A percentile compares a stretch with the other conserved stretches of the same genome.
Conservation (phyloP, 148 eudicot genomes). For the Chenopodium formosanum region DNA sequence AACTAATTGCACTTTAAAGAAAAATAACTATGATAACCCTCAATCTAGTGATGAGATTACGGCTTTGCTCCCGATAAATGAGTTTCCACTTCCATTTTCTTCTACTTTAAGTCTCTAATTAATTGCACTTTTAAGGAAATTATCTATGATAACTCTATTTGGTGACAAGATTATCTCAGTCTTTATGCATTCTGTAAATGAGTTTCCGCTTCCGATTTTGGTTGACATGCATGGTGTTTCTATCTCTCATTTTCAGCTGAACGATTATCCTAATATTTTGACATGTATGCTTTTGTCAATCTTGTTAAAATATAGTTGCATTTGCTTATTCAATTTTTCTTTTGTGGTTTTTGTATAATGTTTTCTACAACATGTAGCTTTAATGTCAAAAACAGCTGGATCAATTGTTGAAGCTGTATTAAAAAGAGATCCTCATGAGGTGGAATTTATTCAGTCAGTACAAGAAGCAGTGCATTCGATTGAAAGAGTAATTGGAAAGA, state of each 20-base stretch:
- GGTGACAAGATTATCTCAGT: background rate
- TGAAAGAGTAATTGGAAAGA: slow-evolving; percentile 93
- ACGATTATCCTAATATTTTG: background rate
- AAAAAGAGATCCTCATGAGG: slow-evolving; percentile 95
- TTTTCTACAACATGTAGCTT: slow-evolving; percentile 47
- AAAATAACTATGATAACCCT: too few species aligned
- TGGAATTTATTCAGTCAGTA: slow-evolving; percentile 87
- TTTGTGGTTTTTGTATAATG: slow-evolving; percentile 14
- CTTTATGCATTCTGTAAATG: background rate
- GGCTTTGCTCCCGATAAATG: too few species aligned
- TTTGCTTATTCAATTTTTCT: slow-evolving; percentile 10
- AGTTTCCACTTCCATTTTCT: too few species aligned
- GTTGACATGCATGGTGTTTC: background rate
- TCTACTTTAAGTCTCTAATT: too few species aligned
- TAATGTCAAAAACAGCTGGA: slow-evolving; percentile 99
- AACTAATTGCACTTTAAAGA: too few species aligned
- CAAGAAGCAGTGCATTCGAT: slow-evolving; percentile 89
- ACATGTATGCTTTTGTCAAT: background rate
- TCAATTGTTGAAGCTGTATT: slow-evolving; percentile 91
- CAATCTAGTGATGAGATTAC: too few species aligned
- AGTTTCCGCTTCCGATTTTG: too few species aligned
- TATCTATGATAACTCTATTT: background rate
- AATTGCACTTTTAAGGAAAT: background rate
- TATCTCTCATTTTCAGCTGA: background rate
- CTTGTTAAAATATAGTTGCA: background rate